Evolutionary conservation across 2,329 filamentous ascomycete genomes (phyloP).

Genomic region (Colletotrichum caudatum): DNA sequence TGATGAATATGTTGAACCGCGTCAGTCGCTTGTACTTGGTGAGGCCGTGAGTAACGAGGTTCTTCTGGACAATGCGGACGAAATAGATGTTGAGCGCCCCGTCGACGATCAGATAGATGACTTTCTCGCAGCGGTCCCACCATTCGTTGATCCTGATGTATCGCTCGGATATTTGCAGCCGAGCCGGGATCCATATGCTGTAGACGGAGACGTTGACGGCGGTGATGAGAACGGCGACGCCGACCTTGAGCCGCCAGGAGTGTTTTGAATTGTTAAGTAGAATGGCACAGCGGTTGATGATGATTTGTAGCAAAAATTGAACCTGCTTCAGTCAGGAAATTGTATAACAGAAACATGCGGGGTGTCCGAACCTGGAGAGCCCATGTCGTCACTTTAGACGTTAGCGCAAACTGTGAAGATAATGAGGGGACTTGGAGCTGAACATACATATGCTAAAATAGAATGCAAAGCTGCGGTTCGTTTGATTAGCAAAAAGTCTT

Average conservation of each 20-base stretch:
- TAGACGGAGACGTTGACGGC: constrained; percentile 65
- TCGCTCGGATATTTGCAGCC: constrained; percentile 55
- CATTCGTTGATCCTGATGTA: constrained; percentile 61
- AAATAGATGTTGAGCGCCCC: constrained; percentile 63
- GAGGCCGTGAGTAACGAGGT: constrained; percentile 48
- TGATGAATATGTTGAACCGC: constrained; percentile 59
- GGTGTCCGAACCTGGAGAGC: constrained; percentile 46
- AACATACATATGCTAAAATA: constrained; percentile 41
- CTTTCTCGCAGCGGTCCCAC: constrained; percentile 67
- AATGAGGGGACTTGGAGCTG: too few relatives aligned
- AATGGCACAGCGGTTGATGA: constrained; percentile 64
- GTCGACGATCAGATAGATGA: constrained; percentile 63
- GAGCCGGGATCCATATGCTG: constrained; percentile 66
- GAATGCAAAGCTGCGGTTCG: constrained; percentile 31
- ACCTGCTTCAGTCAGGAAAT: constrained; percentile 48
- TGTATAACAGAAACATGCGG: background rate
- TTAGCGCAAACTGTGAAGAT: background rate
- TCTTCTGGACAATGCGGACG: constrained; percentile 47
- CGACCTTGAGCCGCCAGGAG: constrained; percentile 56
- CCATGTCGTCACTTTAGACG: constrained; percentile 51
- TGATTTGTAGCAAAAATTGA: constrained; percentile 65
- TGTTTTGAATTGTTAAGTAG: constrained; percentile 56
- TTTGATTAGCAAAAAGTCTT: background rate
- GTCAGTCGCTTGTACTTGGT: constrained; percentile 59
- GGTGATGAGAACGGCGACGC: constrained; percentile 58